Evolutionary conservation across 2,329 filamentous ascomycete genomes (phyloP), one percentile per base, ranked within the genome.

Genomic region (Falciphora oryzae): DNA sequence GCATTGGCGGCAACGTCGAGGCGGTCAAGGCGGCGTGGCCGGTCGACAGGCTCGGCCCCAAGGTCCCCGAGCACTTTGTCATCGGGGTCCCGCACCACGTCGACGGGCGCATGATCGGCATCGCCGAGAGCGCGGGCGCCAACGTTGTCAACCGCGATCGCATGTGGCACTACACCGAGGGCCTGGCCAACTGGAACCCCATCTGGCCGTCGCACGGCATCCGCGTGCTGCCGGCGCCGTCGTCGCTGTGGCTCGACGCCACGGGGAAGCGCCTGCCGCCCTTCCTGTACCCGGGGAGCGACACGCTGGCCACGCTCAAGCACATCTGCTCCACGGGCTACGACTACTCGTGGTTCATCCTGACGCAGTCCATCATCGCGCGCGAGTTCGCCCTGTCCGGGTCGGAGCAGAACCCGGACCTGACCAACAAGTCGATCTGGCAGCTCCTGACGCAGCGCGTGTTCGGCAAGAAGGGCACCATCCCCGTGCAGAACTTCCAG

Each of bases 91-190:
- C 85, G 0, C 83, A 83, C 0, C 84, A 88, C 67, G 85, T 88
- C n/a, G 85, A 88, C 67, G 85, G 85, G 2, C 81, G 84, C 63
- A 87, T 87, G 84, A 81, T 88, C 59, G 80, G 75, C 50, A 86
- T 88, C 62, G 73, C 83, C 2, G 80, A 85, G 71, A 63, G 70
- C 0, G 79, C 76, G 1, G 85, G 85, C 11, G 85, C 82, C 1
- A 76, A 79, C 65, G 70, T 87, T 66, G 78, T 88, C 75, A 88
- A 88, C 73, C 79, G 81, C 61, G 85, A 88, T 69, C 77, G 85
- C 58, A 87, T 88, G 85, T 88, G 85, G 85, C 85, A 88, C 71
- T 88, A 88, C 70, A 87, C 84, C 14, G 85, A 88, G 69, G 85
- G 85, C 0, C 72, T 88, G 14, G 76, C 80, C 63, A 87, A 88